Conservation (phyloP, 345 rosid species). For the Eucalyptus brandiana region DNA sequence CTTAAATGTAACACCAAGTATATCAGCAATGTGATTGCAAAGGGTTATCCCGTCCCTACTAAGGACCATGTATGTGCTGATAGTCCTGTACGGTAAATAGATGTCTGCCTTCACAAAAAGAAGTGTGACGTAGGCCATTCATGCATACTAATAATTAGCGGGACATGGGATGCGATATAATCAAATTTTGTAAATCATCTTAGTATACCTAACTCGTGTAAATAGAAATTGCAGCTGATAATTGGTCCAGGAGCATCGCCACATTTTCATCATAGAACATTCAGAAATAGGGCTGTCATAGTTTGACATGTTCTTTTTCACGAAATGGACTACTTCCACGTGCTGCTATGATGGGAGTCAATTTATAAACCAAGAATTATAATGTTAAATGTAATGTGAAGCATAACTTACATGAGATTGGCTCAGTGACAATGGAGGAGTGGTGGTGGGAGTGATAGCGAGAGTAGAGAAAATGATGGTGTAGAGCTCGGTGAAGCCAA, state of each 20-base stretch:
- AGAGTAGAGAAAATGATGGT: slow-evolving; percentile 60
- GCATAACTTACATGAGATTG: slow-evolving; percentile 34
- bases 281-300: not conserved
- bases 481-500: slow-evolving; percentile 73
- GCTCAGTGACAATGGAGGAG: slow-evolving; percentile 60
- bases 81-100: not conserved
- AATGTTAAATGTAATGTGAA: not conserved
- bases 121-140: not conserved
- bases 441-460: slow-evolving; percentile 90
- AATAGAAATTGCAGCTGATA: not conserved
- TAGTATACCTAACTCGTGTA: not conserved
- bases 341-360: too few species aligned
- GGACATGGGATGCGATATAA: not conserved
- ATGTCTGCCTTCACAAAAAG: not conserved
- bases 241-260: not conserved
- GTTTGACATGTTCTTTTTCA: not conserved
- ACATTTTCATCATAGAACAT: not conserved
- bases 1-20: not conserved
- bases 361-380: not conserved
- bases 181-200: not conserved
- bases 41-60: not conserved
- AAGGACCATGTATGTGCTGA: not conserved
- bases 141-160: not conserved
- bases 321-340: not conserved
- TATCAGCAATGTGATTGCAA: not conserved